phyloP scores from a whole-genome alignment of 2,329 filamentous ascomycete genomes.

The Mollisiaceae sp. region DNA sequence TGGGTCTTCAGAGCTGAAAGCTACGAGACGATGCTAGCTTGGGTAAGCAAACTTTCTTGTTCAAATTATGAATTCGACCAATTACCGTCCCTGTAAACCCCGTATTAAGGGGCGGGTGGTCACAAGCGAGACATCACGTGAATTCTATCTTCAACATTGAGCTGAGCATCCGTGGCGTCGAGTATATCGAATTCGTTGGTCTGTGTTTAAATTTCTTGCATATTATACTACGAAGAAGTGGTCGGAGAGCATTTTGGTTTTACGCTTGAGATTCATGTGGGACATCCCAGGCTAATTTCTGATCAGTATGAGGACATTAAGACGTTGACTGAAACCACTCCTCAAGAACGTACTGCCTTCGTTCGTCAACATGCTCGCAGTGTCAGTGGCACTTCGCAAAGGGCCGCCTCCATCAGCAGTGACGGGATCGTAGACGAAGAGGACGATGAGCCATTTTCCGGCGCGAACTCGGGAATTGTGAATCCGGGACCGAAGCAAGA shows the following conservation, averaged over 20 bases:
- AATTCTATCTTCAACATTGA: not conserved
- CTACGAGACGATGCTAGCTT: constrained; percentile 95
- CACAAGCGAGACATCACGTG: constrained; percentile 4
- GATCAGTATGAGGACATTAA: constrained; percentile 83
- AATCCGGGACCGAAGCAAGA: constrained; percentile 55
- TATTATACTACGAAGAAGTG: not conserved
- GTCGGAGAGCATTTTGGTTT: not conserved
- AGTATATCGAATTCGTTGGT: not conserved
- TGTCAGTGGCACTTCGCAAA: constrained; percentile 67
- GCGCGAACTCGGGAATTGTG: constrained; percentile 58
- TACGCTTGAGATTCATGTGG: not conserved
- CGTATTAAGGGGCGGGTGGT: not conserved
- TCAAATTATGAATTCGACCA: not conserved
- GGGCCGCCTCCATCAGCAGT: constrained; percentile 69
- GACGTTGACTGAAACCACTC: constrained; percentile 83
- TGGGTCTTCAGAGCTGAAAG: constrained; percentile 76
- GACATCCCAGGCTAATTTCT: constrained; percentile 10
- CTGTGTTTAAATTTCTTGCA: not conserved
- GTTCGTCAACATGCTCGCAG: constrained; percentile 82
- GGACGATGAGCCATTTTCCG: constrained; percentile 67
- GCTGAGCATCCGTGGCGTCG: not conserved
- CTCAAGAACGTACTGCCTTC: constrained; percentile 86
- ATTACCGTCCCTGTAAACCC: not conserved
- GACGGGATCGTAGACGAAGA: constrained; percentile 76
- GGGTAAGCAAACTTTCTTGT: constrained; percentile 47